These are phyloP conservation scores for Capsicum pubescens DNA, from an alignment of 257 asterid genomes.

Conservation along the genomic window DNA sequence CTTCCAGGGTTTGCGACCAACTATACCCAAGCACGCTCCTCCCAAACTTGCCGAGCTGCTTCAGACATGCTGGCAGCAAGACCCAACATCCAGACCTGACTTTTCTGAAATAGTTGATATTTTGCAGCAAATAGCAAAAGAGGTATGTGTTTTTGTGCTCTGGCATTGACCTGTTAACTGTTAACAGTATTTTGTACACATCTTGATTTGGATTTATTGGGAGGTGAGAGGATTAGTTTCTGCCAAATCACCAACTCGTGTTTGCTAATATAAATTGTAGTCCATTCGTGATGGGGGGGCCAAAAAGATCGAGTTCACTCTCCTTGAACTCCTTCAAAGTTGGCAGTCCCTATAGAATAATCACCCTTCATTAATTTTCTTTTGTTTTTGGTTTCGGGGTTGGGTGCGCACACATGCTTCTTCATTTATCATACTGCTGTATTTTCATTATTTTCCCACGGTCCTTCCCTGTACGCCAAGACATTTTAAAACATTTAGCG, in stretches of 20 bases:
- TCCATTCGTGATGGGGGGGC: background rate
- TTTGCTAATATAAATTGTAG: background rate
- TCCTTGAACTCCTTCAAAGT: background rate
- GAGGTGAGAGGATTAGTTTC: background rate
- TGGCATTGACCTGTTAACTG: background rate
- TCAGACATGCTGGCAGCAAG: slow-evolving; percentile 96
- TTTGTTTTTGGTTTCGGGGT: too few species aligned
- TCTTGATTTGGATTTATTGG: slow-evolving; percentile 10
- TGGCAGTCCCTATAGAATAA: background rate
- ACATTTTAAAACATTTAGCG: background rate
- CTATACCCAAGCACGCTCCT: slow-evolving; percentile 76
- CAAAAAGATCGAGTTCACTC: background rate
- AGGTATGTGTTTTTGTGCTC: slow-evolving; percentile 50
- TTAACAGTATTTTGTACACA: too few species aligned
- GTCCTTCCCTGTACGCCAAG: background rate
- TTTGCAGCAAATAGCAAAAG: slow-evolving; percentile 66
- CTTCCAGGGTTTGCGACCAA: slow-evolving; percentile 81
- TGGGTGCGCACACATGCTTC: background rate
- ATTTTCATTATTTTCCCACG: background rate
- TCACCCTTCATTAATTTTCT: background rate
- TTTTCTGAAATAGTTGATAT: slow-evolving; percentile 74
- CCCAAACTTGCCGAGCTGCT: slow-evolving; percentile 83
- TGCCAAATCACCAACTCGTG: slow-evolving; percentile 1
- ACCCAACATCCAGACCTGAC: slow-evolving; percentile 80
- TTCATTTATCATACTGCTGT: background rate